phyloP scores from a whole-genome alignment of 306 rosid species.

The Sechiopsis laciniata region DNA sequence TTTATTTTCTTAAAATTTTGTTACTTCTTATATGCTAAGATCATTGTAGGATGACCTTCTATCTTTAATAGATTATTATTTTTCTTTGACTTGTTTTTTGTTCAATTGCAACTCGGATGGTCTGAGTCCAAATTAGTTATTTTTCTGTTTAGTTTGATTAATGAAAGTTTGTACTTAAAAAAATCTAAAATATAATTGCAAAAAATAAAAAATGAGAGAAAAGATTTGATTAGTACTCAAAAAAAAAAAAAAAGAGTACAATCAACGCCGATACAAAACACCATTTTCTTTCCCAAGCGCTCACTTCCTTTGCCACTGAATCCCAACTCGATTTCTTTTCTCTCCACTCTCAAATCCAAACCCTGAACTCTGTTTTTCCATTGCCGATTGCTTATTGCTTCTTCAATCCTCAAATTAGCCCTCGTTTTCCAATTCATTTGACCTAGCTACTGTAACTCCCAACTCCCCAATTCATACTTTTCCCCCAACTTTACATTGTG shows the following conservation, averaged over 20 bases:
- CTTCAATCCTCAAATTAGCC: background rate
- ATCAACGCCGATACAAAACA: background rate
- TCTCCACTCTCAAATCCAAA: background rate
- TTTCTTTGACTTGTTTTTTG: too few species aligned
- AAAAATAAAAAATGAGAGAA: too few species aligned
- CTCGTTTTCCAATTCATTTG: background rate
- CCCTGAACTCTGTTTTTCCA: background rate
- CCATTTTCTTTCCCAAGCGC: background rate
- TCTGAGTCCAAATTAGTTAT: too few species aligned
- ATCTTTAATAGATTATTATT: too few species aligned
- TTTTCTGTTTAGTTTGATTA: too few species aligned
- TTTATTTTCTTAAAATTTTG: too few species aligned
- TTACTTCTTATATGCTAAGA: too few species aligned
- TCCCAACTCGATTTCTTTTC: background rate
- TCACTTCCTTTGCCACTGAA: background rate
- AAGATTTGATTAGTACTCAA: too few species aligned
- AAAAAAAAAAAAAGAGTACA: background rate
- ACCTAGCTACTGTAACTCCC: background rate
- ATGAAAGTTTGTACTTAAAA: too few species aligned
- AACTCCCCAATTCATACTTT: background rate
- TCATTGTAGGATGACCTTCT: too few species aligned
- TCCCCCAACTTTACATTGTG: background rate
- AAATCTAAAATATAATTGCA: too few species aligned
- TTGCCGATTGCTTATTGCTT: background rate
- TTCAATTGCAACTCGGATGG: too few species aligned